Percentiles rank a stretch among this genome's conserved stretches.
These are phyloP conservation scores for Orbilia oligospora DNA, from an alignment of 2,329 filamentous ascomycete genomes.

Conservation along the genomic window DNA sequence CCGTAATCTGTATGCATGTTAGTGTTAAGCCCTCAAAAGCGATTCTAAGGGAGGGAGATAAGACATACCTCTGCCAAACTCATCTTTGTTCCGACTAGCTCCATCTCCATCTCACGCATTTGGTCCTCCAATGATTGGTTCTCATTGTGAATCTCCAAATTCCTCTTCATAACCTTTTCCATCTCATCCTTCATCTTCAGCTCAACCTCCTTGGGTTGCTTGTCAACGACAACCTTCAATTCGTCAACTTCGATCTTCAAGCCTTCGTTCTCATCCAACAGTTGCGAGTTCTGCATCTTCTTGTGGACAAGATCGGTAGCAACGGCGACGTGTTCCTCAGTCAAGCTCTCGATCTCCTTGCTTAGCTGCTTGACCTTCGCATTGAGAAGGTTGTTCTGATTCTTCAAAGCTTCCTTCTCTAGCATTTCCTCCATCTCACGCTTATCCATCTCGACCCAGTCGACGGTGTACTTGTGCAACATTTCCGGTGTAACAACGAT, in stretches of 20 bases:
- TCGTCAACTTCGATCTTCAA: conserved; percentile 87
- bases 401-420: conserved; percentile 81
- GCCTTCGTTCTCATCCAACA: conserved; percentile 90
- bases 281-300: conserved; percentile 92
- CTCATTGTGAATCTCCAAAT: conserved; percentile 93
- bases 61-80: conserved; percentile 87
- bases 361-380: conserved; percentile 86
- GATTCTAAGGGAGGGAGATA: background rate
- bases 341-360: conserved; percentile 87
- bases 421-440: conserved; percentile 84
- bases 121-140: conserved; percentile 90
- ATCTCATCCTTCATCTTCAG: conserved; percentile 84
- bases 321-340: conserved; percentile 89
- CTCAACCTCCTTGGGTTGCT: conserved; percentile 90
- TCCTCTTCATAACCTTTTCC: conserved; percentile 91
- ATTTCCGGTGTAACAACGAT: conserved; percentile 87
- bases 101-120: conserved; percentile 90
- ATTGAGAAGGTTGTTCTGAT: conserved; percentile 77
- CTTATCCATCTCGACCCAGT: conserved; percentile 94
- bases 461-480: conserved; percentile 82
- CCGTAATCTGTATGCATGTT: conserved; percentile 53
- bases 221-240: conserved; percentile 86
- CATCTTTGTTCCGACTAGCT: conserved; percentile 94
- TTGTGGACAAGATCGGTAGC: conserved; percentile 91
- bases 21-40: conserved; percentile 64